Conservation (phyloP, 1,139 yeast species). For the Pichia sp. region DNA sequence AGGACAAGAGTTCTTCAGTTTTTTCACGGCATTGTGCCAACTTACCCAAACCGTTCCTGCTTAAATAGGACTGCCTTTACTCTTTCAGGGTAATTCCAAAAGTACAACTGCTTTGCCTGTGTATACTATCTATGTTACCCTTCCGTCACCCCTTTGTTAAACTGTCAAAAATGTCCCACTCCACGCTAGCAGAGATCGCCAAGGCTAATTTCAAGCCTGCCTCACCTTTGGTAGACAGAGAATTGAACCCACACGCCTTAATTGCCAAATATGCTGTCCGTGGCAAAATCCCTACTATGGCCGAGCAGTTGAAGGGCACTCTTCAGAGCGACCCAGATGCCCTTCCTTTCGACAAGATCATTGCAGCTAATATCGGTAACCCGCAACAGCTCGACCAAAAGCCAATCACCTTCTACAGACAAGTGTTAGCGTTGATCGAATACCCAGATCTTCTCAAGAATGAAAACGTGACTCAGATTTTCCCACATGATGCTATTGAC, state of each 20-base stretch:
- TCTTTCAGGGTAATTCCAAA: too few relatives aligned
- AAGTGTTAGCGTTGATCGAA: conserved; percentile 79
- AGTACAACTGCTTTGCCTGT: too few relatives aligned
- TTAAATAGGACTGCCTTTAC: too few relatives aligned
- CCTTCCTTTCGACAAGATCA: conserved; percentile 71
- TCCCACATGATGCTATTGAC: conserved; percentile 65
- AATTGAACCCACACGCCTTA: conserved; percentile 69
- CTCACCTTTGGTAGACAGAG: conserved; percentile 36
- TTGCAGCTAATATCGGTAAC: conserved; percentile 91
- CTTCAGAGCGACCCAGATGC: conserved; percentile 51
- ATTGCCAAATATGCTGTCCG: conserved; percentile 94
- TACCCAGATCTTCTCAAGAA: conserved; percentile 64
- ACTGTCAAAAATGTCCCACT: conserved; percentile 12
- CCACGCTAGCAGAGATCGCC: conserved; percentile 14
- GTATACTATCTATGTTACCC: background rate
- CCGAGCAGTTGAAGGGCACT: conserved; percentile 71
- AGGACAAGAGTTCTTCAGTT: too few relatives aligned
- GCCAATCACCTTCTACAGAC: conserved; percentile 93
- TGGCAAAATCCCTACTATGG: conserved; percentile 88
- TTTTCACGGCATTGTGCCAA: too few relatives aligned
- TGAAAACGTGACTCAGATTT: conserved; percentile 34
- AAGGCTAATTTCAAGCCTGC: conserved; percentile 27
- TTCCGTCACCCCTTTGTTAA: background rate
- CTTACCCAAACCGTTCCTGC: too few relatives aligned
- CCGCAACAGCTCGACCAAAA: conserved; percentile 94